A percentile compares a stretch with the other conserved stretches of the same genome.
These are phyloP conservation scores for Hericium coralloides DNA, from an alignment of 768 basidiomycete species.

Conservation along the genomic window DNA sequence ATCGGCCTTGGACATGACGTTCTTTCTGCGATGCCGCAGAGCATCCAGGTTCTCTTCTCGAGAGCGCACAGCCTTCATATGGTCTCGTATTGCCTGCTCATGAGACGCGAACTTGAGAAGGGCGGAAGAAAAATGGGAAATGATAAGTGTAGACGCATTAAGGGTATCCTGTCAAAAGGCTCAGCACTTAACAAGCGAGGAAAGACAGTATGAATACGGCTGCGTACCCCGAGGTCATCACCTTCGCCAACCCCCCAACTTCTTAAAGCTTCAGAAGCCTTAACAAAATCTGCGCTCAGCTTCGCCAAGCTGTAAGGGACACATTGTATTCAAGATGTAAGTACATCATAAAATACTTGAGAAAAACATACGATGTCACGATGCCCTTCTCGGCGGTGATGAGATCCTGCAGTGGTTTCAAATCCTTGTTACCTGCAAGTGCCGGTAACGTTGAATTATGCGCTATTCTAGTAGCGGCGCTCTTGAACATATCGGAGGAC, in stretches of 20 bases:
- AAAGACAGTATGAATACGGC: background rate
- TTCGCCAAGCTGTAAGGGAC: constrained; percentile 42
- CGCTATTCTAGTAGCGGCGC: constrained; percentile 73
- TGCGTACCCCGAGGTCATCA: constrained; percentile 67
- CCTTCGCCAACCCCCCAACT: constrained; percentile 75
- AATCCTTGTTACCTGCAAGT: constrained; percentile 63
- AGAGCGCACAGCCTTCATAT: constrained; percentile 76
- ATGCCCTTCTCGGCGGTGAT: constrained; percentile 86
- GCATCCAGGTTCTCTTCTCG: constrained; percentile 80
- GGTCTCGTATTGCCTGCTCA: constrained; percentile 56
- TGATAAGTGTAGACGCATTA: constrained; percentile 55
- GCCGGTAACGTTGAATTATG: constrained; percentile 81
- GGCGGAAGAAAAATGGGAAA: constrained; percentile 58
- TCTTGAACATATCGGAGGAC: constrained; percentile 53
- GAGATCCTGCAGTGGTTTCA: constrained; percentile 77
- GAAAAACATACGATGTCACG: constrained; percentile 50
- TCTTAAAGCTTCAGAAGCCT: constrained; percentile 64
- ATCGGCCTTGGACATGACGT: constrained; percentile 63
- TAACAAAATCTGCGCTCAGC: constrained; percentile 54
- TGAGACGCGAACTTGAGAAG: constrained; percentile 63
- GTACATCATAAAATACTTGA: background rate
- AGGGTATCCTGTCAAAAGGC: constrained; percentile 54
- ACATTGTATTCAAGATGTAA: constrained; percentile 5
- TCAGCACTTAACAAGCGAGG: background rate
- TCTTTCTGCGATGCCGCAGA: constrained; percentile 59